Evolutionary conservation across 768 basidiomycete species (phyloP).

Genomic region (Lentinula edodes): DNA sequence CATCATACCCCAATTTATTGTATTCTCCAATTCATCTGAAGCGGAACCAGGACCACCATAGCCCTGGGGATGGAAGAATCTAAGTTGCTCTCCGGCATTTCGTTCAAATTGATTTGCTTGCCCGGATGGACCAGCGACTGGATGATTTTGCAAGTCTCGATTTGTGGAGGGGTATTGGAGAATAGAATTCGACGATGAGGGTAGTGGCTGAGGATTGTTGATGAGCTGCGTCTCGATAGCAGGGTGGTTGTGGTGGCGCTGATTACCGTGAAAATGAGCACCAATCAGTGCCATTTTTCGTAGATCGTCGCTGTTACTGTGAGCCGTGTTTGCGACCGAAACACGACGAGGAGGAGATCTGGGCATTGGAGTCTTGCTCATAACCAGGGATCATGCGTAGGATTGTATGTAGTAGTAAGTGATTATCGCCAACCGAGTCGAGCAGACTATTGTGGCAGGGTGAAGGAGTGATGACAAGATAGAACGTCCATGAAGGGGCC

Average conservation of each 20-base stretch:
- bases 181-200: neutral
- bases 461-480: neutral
- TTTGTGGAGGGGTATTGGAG: neutral
- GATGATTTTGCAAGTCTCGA: neutral
- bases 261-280: neutral
- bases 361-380: neutral
- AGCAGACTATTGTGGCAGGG: neutral
- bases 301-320: neutral
- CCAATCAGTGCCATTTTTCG: neutral
- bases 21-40: no score
- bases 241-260: neutral
- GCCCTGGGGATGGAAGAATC: neutral
- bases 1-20: no score
- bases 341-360: neutral
- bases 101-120: neutral
- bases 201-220: neutral
- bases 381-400: neutral
- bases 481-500: neutral
- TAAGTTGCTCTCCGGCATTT: neutral
- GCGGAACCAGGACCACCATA: neutral
- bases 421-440: no score
- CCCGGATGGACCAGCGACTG: neutral
- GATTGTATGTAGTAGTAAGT: neutral
- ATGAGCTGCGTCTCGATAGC: neutral
- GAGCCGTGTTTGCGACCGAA: neutral